Evolutionary conservation across 1,284 basidiomycete species (phyloP).

Genomic region (Flammula alnicola): DNA sequence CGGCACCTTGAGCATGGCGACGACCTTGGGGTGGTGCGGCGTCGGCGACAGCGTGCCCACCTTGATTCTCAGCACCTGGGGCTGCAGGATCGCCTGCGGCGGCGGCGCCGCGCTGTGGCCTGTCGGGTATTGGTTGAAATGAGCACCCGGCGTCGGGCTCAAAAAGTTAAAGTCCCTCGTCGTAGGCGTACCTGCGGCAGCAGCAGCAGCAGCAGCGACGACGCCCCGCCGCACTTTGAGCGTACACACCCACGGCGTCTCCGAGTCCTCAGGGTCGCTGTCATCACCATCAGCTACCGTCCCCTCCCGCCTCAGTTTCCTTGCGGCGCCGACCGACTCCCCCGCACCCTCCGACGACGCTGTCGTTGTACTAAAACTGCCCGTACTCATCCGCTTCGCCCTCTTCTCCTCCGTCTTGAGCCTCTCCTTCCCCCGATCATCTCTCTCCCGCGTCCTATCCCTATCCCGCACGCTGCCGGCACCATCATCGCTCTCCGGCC

Average conservation of each 20-base stretch:
- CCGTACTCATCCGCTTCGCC: slow-evolving; percentile 32
- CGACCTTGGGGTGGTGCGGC: slow-evolving; percentile 95
- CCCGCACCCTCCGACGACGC: slow-evolving; percentile 26
- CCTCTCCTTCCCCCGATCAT: slow-evolving; percentile 13
- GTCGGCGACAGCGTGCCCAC: slow-evolving; percentile 88
- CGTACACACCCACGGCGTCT: slow-evolving; percentile 92
- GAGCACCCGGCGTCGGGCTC: no score
- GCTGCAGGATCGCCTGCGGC: slow-evolving; percentile 12
- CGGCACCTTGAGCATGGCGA: slow-evolving; percentile 89
- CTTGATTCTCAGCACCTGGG: slow-evolving; percentile 43
- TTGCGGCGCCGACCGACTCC: slow-evolving; percentile 17
- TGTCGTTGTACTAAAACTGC: slow-evolving; percentile 32
- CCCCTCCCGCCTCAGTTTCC: slow-evolving; percentile 21
- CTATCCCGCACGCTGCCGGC: slow-evolving; percentile 10
- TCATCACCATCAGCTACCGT: slow-evolving; percentile 60
- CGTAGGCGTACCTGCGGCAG: slow-evolving; percentile 6
- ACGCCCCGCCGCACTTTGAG: slow-evolving; percentile 55
- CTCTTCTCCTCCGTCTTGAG: slow-evolving; percentile 25
- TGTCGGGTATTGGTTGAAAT: no score
- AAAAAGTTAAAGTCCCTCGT: no score
- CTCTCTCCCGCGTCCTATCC: slow-evolving; percentile 15
- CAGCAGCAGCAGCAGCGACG: slow-evolving; percentile 13
- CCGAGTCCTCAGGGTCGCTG: slow-evolving; percentile 93
- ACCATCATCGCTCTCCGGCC: slow-evolving; percentile 13
- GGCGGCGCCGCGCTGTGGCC: no score